Evolutionary conservation across 2,329 filamentous ascomycete genomes (phyloP).

Genomic region (Podosphaera aphanis): DNA sequence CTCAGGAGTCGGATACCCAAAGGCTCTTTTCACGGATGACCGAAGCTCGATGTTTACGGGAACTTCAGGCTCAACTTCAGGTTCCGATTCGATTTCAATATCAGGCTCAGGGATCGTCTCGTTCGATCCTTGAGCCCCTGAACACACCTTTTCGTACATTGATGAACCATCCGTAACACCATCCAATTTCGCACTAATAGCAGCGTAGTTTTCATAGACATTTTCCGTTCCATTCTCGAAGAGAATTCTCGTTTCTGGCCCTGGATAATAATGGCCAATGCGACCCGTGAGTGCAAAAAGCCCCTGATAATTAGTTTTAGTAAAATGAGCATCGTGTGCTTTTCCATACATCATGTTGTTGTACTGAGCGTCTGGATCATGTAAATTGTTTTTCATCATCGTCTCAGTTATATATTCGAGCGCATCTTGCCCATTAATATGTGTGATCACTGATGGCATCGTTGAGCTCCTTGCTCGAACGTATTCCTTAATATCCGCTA

Average conservation of each 20-base stretch:
- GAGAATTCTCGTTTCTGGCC: conserved; percentile 16
- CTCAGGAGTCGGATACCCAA: conserved; percentile 10
- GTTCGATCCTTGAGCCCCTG: conserved; percentile 14
- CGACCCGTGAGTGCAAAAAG: conserved; percentile 17
- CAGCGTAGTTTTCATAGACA: conserved; percentile 16
- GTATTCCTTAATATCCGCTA: conserved; percentile 5
- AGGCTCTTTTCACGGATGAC: conserved; percentile 2
- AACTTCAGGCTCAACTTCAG: neutral
- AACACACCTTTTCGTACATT: conserved; percentile 11
- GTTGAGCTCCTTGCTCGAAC: conserved; percentile 11
- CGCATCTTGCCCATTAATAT: conserved; percentile 30
- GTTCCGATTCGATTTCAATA: neutral
- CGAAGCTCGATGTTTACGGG: neutral
- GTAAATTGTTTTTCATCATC: conserved; percentile 16
- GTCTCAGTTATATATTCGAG: conserved; percentile 23
- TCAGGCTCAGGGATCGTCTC: conserved; percentile 18
- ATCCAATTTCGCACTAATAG: conserved; percentile 11
- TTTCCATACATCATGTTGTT: conserved; percentile 19
- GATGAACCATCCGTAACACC: conserved; percentile 9
- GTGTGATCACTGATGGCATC: conserved; percentile 23
- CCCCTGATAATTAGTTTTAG: conserved; percentile 9
- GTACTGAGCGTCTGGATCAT: conserved; percentile 19
- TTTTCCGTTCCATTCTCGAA: conserved; percentile 19
- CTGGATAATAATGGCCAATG: conserved; percentile 17
- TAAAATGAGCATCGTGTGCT: conserved; percentile 8